These are phyloP conservation scores for Saccharomycopsis capsularis DNA, from an alignment of 805 yeast genomes.

Conservation along the genomic window DNA sequence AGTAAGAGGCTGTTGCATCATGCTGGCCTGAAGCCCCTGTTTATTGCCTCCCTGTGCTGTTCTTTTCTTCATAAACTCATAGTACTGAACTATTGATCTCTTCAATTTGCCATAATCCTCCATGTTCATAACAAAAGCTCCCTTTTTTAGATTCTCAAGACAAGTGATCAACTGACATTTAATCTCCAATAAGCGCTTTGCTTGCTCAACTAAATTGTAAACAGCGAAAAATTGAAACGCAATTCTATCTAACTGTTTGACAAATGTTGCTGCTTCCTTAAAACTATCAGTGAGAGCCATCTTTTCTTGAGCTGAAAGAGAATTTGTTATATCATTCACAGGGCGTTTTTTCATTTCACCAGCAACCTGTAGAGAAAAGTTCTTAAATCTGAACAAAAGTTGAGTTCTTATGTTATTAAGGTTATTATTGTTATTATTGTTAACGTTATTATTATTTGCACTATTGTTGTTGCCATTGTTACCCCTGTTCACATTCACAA, in stretches of 20 bases:
- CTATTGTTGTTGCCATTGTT: background rate
- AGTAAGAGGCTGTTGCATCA: background rate
- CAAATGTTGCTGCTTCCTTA: conserved; percentile 5
- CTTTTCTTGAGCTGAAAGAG: conserved; percentile 9
- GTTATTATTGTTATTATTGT: conserved; percentile 1
- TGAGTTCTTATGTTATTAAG: background rate
- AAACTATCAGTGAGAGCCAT: conserved; percentile 6
- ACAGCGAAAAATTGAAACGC: conserved; percentile 13
- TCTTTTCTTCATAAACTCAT: conserved; percentile 8
- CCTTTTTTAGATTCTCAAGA: conserved; percentile 53
- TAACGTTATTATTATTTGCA: background rate
- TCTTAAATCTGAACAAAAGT: background rate
- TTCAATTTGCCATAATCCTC: conserved; percentile 10
- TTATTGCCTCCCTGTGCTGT: background rate
- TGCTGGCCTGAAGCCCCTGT: background rate
- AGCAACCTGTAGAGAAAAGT: conserved; percentile 1
- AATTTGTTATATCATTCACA: conserved; percentile 11
- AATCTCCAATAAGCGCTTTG: conserved; percentile 9
- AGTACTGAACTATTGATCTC: background rate
- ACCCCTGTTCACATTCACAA: background rate
- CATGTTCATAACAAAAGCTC: conserved; percentile 14
- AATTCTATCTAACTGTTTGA: conserved; percentile 11
- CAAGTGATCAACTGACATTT: conserved; percentile 43
- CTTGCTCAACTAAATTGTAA: conserved; percentile 5
- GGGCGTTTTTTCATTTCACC: conserved; percentile 10